Conservation (phyloP, 768 basidiomycete genomes). For the Epithele typhae region DNA sequence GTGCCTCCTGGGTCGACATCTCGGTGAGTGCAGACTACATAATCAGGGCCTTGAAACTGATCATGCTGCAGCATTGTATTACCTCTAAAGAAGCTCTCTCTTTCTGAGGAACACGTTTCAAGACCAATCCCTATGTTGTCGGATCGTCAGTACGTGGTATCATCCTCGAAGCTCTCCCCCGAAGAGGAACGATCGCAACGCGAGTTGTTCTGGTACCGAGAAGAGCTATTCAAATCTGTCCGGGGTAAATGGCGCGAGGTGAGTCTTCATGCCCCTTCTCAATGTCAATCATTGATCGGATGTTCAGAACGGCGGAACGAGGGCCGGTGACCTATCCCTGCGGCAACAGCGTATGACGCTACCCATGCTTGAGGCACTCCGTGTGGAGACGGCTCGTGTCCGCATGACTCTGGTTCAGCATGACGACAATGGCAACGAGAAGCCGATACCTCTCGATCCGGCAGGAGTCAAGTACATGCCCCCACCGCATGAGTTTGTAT, state of each 20-base stretch:
- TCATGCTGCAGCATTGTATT: constrained; percentile 50
- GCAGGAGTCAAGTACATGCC: constrained; percentile 45
- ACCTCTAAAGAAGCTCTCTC: constrained; percentile 64
- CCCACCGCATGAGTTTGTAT: constrained; percentile 57
- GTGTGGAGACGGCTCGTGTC: constrained; percentile 61
- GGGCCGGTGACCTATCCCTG: constrained; percentile 73
- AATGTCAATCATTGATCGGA: background rate
- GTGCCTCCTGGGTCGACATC: constrained; percentile 88
- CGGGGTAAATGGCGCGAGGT: constrained; percentile 86
- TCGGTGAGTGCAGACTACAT: constrained; percentile 42
- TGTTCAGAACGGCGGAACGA: constrained; percentile 68
- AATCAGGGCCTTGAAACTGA: background rate
- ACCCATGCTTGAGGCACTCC: constrained; percentile 75
- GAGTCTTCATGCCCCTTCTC: constrained; percentile 17
- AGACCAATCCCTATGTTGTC: constrained; percentile 80
- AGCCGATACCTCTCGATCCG: constrained; percentile 18
- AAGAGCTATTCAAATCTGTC: constrained; percentile 71
- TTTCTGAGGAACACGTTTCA: constrained; percentile 54
- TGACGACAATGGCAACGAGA: constrained; percentile 17
- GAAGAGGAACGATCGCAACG: constrained; percentile 60
- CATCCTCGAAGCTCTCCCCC: constrained; percentile 59
- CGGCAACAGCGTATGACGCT: constrained; percentile 73
- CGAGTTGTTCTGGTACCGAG: constrained; percentile 95
- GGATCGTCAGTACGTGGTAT: constrained; percentile 87
- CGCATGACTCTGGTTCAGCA: constrained; percentile 45